Evolutionary conservation across 495 filamentous ascomycete genomes (phyloP).

Genomic region (Podospora bellae-mahoneyi): DNA sequence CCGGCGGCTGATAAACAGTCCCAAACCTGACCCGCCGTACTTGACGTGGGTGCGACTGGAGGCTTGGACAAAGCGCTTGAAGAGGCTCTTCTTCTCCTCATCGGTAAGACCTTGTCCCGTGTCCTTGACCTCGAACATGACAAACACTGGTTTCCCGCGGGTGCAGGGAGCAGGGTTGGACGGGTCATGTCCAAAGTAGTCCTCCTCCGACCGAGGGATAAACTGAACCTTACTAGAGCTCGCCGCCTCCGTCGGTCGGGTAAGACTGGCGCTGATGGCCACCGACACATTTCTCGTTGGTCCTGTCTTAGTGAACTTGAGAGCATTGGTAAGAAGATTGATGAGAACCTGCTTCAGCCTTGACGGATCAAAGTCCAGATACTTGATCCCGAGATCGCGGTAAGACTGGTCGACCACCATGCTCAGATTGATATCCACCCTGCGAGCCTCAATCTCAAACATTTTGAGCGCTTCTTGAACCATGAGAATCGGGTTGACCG

Average conservation of each 20-base stretch:
- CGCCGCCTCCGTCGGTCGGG: constrained; percentile 31
- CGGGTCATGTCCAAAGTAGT: constrained; percentile 15
- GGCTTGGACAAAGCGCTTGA: constrained; percentile 74
- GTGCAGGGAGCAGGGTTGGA: constrained; percentile 12
- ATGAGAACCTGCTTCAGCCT: constrained; percentile 70
- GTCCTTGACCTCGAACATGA: constrained; percentile 69
- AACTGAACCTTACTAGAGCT: constrained; percentile 36
- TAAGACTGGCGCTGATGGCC: constrained; percentile 30
- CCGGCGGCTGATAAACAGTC: constrained; percentile 70
- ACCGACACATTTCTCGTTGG: constrained; percentile 37
- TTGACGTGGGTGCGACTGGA: constrained; percentile 67
- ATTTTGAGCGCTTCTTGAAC: constrained; percentile 63
- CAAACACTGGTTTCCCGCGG: constrained; percentile 45
- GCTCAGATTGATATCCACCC: constrained; percentile 61
- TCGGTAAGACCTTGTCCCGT: constrained; percentile 68
- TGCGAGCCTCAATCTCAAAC: constrained; percentile 66
- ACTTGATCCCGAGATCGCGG: constrained; percentile 53
- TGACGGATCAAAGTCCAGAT: constrained; percentile 67
- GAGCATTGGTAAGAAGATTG: constrained; percentile 68
- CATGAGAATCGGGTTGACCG: constrained; percentile 60
- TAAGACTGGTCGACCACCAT: constrained; percentile 59
- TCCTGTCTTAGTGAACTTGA: constrained; percentile 67
- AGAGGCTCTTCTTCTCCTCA: constrained; percentile 64
- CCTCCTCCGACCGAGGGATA: constrained; percentile 31
- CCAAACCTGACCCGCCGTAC: constrained; percentile 74